Percentiles rank a stretch among this genome's conserved stretches.
phyloP scores from a whole-genome alignment of 352 stramenopile species.

The Saprolegnia diclina region DNA sequence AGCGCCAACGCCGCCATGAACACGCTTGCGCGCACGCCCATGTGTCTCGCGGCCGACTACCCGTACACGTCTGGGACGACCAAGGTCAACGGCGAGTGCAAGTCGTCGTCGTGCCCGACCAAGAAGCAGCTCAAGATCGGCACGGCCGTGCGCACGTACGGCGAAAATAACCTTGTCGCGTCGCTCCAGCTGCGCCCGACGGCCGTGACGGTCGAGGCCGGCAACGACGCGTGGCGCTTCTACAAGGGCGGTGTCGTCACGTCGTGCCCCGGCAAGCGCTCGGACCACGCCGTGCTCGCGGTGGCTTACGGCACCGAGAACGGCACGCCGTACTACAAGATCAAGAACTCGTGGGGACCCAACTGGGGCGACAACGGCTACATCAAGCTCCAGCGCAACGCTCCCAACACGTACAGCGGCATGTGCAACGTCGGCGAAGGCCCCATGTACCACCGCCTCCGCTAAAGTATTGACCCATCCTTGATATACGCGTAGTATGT shows the following conservation, averaged over 20 bases:
- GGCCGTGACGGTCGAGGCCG: conserved; percentile 57
- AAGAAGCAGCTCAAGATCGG: conserved; percentile 85
- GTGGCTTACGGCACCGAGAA: conserved; percentile 91
- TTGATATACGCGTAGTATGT: no score
- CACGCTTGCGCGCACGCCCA: conserved; percentile 86
- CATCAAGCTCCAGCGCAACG: conserved; percentile 86
- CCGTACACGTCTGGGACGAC: conserved; percentile 88
- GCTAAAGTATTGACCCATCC: neutral
- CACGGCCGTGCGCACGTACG: conserved; percentile 90
- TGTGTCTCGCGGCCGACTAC: conserved; percentile 50
- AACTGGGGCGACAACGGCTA: conserved; percentile 91
- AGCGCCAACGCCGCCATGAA: conserved; percentile 96
- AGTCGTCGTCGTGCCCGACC: conserved; percentile 62
- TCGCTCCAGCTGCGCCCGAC: conserved; percentile 91
- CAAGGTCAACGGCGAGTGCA: conserved; percentile 84
- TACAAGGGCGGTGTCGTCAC: conserved; percentile 58
- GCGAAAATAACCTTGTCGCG: conserved; percentile 91
- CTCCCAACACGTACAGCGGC: neutral
- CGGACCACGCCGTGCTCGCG: conserved; percentile 93
- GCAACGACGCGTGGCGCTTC: conserved; percentile 55
- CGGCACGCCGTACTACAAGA: conserved; percentile 86
- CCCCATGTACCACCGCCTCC: neutral
- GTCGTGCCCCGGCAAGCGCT: conserved; percentile 37
- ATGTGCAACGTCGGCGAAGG: conserved; percentile 4
- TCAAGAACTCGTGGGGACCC: conserved; percentile 97